Base-by-base conservation (phyloP, 192 early-diverging fungal species). In the Rhizophlyctis rosea region DNA sequence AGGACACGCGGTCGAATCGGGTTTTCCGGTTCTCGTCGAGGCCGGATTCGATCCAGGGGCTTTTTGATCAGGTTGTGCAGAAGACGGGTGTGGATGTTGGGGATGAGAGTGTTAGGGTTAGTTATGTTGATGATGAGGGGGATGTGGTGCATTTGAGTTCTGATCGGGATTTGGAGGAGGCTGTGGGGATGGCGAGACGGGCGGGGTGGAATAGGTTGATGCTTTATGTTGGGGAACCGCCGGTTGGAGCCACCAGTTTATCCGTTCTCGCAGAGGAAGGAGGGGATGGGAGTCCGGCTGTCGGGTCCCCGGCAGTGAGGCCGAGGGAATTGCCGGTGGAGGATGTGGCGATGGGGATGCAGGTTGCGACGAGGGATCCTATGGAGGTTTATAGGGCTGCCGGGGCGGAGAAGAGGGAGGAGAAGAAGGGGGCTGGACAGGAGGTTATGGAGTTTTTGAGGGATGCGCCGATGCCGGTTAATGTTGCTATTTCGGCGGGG, bases 91-190 rank as follows among this genome's bases (percentile, higher is more conserved):
- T 34, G 25, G 31, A 48, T 14, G 29, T 48, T 64, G 27, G 13
- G 32, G 49, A 51, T 48, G 50, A 51, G 25, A n/a, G n/a, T n/a
- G 16, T 23, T 11, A 28, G 51, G 35, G 25, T 81, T 34, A 65
- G 47, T 34, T 99, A 98, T 69, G 62, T 93, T 53, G 96, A 99
- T 69, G 96, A 99, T 62, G 96, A 99, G 60, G 86, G 88, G 39
- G 96, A 99, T 68, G 79, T 86, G 59, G 91, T 99, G 27, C 75
- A 85, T 61, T 80, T 99, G 64, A 82, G 87, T 28, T 80, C 83
- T 33, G 90, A 91, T 58, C 84, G 82, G 13, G 95, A 99, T 63
- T 69, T 99, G 59, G 67, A 82, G 3, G 93, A 98, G 60, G 92
- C 93, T 4, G 89, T 98, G 0, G 68, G 85, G 18, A 81, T 96